Evolutionary conservation across 805 yeast species (phyloP), one percentile per base, ranked within the genome.

Genomic region (Nakazawaea populi): DNA sequence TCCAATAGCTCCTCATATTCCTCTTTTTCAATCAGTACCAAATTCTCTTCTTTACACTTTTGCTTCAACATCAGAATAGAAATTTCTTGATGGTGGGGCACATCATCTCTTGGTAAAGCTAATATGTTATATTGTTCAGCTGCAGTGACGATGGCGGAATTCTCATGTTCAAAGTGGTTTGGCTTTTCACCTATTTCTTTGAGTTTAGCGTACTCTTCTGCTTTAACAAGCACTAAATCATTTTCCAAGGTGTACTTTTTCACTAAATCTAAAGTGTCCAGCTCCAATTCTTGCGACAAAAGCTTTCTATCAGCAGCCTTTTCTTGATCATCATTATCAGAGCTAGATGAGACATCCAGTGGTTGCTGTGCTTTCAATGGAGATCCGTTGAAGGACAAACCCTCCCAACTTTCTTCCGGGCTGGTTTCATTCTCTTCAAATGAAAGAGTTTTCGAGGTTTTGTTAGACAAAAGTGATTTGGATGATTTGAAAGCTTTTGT

Each of bases 31-130:
- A 32, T 31, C 42, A 62, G 58, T 3, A 65, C 56, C 14, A 61
- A 27, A 7, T 54, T 58, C 31, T 48, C 43, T 30, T 58, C 58
- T 5, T 12, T 44, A 47, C 57, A 57, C 44, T 52, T 51, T 30
- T 48, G 29, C 28, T 52, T 53, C 42, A 57, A 46, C 28, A 49
- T n/a, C 18, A 55, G 56, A 24, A 55, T n/a, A 8, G 52, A 42
- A 6, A 49, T 42, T 11, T 41, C 34, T 29, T 52, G 42, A 10
- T 49, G 47, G 12, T 55, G 54, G 14, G 52, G 30, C 4, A 47
- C 42, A 44, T 61, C 50, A 29, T 54, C 65, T 46, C 57, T 63
- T 7, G 67, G 64, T 34, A 60, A 53, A 12, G 67, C 65, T 34
- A 64, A 48, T 12, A 64, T 41, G 35, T 62, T 60, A 32, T 52